A percentile compares a stretch with the other conserved stretches of the same genome.
phyloP scores from a whole-genome alignment of 495 filamentous ascomycete genomes.

The Daldinia concentrica region DNA sequence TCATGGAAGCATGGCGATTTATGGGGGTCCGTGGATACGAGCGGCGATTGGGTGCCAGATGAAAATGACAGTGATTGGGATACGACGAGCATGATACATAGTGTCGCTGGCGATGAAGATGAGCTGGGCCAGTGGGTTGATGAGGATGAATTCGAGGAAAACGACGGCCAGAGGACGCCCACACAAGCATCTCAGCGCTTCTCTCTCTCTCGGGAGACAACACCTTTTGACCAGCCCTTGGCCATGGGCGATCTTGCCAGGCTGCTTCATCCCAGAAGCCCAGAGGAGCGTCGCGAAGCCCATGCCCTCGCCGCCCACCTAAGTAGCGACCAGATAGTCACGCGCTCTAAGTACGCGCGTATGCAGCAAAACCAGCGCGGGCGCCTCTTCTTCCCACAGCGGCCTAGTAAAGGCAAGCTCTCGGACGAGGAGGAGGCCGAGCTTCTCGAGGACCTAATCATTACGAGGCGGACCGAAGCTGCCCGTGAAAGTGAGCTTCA shows the following conservation, averaged over 20 bases:
- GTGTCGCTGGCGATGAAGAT: constrained; percentile 45
- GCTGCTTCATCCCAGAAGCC: constrained; percentile 82
- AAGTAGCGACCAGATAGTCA: constrained; percentile 72
- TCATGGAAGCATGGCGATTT: constrained; percentile 84
- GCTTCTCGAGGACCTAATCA: constrained; percentile 82
- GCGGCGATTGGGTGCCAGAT: constrained; percentile 67
- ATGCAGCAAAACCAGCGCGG: constrained; percentile 71
- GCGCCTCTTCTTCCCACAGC: constrained; percentile 66
- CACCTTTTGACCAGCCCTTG: constrained; percentile 71
- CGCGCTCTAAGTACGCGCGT: constrained; percentile 77
- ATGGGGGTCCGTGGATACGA: constrained; percentile 82
- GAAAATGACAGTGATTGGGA: constrained; percentile 67
- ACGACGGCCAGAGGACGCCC: constrained; percentile 77
- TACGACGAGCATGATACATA: constrained; percentile 48
- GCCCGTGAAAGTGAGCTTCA: constrained; percentile 52
- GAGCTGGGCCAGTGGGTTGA: constrained; percentile 51
- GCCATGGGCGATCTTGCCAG: constrained; percentile 74
- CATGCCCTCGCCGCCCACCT: constrained; percentile 84
- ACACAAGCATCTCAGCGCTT: constrained; percentile 59
- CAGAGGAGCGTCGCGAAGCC: constrained; percentile 82
- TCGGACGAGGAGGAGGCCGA: constrained; percentile 77
- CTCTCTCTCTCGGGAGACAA: constrained; percentile 63
- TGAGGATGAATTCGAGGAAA: constrained; percentile 42
- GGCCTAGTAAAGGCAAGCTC: constrained; percentile 48
- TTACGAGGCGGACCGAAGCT: constrained; percentile 61